Evolutionary conservation across 495 filamentous ascomycete species (phyloP), one percentile per base, ranked within the genome.

Genomic region (Annulohypoxylon stygium): DNA sequence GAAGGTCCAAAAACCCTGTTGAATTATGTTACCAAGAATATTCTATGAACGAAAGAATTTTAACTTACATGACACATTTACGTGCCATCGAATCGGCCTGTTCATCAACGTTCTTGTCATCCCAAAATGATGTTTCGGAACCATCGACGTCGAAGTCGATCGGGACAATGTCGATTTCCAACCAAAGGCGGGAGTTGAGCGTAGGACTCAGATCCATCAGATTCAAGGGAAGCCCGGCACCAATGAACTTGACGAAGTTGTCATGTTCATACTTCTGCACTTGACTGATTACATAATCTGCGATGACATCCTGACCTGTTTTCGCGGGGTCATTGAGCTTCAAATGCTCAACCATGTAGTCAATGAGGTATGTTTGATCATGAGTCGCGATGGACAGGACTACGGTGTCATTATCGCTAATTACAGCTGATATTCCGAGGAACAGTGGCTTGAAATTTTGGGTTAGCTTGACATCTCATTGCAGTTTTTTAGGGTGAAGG

Each of bases 21-120:
- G 16, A 48, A 8, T 3, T 9, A 9, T 48, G 51, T 72, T 60
- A 75, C 8, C 61, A 51, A 58, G 39, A 59, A 36, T 4, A 30
- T 14, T 39, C 26, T 34, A 2, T 18, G 12, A 0, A 9, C 12
- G 25, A 20, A 9, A 10, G 10, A 0, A 45, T 3, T 0, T 4
- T 10, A 11, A 45, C 39, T 74, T 68, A 77, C 71, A 69, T 67
- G 36, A 67, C 87, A 76, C 91, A 93, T 83, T 95, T 95, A 33
- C 93, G 86, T 2, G 90, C 91, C 88, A 95, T 93, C 0, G 92
- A 92, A 75, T 97, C 93, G 2, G 93, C 93, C 79, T 95, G 91
- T 75, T 97, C 93, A 69, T 95, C 93, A 11, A 93, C 86, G 41
- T 86, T 79, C 71, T 88, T 89, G 6, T 80, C 77, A 41, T 87